Conservation (phyloP, 2,329 filamentous ascomycete species). For the Aaosphaeria pasadenensis region DNA sequence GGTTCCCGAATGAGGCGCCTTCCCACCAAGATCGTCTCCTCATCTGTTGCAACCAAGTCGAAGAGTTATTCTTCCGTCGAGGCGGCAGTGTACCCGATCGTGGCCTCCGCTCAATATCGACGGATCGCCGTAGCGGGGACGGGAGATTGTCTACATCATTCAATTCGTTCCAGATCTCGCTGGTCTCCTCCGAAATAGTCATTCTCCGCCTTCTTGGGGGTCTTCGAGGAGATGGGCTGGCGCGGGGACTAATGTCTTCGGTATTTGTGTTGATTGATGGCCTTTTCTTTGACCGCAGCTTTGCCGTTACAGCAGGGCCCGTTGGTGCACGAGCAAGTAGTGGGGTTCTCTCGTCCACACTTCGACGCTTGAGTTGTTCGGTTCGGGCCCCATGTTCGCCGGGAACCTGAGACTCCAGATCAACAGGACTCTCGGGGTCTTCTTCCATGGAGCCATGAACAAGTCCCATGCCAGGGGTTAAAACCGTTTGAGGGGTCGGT, state of each 20-base stretch:
- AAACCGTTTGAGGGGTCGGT: conserved; percentile 57
- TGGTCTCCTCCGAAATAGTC: conserved; percentile 63
- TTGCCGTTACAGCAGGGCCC: conserved; percentile 23
- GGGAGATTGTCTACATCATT: conserved; percentile 56
- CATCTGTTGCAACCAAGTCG: conserved; percentile 32
- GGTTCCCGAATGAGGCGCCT: conserved; percentile 13
- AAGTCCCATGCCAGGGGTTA: conserved; percentile 80
- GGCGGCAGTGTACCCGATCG: conserved; percentile 31
- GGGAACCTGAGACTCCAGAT: conserved; percentile 26
- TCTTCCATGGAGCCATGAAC: conserved; percentile 69
- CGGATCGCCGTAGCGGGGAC: conserved; percentile 26
- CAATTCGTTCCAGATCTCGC: conserved; percentile 85
- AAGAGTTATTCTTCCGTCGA: conserved; percentile 25
- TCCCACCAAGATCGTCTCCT: conserved; percentile 37
- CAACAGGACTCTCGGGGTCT: conserved; percentile 21
- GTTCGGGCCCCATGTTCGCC: conserved; percentile 21
- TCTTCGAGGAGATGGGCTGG: conserved; percentile 22
- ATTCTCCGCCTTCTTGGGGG: conserved; percentile 31
- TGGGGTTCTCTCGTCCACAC: conserved; percentile 34
- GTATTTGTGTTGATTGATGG: conserved; percentile 15
- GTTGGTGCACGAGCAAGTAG: conserved; percentile 32
- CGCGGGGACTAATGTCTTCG: conserved; percentile 15
- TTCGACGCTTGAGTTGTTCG: conserved; percentile 25
- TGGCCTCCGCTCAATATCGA: conserved; percentile 27
- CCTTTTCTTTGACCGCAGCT: conserved; percentile 20